Evolutionary conservation across 2,329 filamentous ascomycete genomes (phyloP), one percentile per base, ranked within the genome.

Genomic region (Colletotrichum tamarilloi): DNA sequence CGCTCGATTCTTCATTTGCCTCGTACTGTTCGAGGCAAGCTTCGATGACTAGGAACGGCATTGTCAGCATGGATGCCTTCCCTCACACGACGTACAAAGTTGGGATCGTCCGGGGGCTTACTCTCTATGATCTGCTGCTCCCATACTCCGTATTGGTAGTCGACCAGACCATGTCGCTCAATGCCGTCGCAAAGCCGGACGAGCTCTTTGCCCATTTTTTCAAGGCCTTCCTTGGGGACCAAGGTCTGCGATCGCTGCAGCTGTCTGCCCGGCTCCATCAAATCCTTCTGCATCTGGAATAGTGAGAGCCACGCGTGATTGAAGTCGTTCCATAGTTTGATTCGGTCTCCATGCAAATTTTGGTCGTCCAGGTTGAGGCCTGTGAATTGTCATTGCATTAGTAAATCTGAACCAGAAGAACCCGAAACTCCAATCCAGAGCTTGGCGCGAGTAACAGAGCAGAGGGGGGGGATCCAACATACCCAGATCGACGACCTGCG

Each of bases 81-180:
- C 24, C 38, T 42, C 38, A 42, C 14, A 14, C 16, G n/a, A 8
- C 22, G 24, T 46, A 57, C 24, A 49, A 24, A n/a, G 28, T 38
- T 12, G 30, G 24, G 8, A 49, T 52, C 19, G 26, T 46, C 35
- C 35, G 62, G 5, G 46, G 28, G 88, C 94, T 84, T 86, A 98
- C 95, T 89, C 72, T 90, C 89, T 77, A 97, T 90, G 77, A 98
- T 98, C 79, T 94, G 92, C 80, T 98, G 95, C 83, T 98, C 97
- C 90, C 95, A 97, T 30, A 98, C 94, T 9, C 97, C 97, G 85
- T 98, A 97, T 79, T 98, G 93, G 81, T 98, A 99, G 84, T 99
- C 97, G 12, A 99, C 95, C 60, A 99, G 85, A n/a, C 97, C 97
- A 80, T 97, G 92, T 76, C 93, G 92, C 82, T 98, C 96, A 75